phyloP scores from a whole-genome alignment of 2,329 filamentous ascomycete species.

The Penicillium sclerotiorum region DNA sequence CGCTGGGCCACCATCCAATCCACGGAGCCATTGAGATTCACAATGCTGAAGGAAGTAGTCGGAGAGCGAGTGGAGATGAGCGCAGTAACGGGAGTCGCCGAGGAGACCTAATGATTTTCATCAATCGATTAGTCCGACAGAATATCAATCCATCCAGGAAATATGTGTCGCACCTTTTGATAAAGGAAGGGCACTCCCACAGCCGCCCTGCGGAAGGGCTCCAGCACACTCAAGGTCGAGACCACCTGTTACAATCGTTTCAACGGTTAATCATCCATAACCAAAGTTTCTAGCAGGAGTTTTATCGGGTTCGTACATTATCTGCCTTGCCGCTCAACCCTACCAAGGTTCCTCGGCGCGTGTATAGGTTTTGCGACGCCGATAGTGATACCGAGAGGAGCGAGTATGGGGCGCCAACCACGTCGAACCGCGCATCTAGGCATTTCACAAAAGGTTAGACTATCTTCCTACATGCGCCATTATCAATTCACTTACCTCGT shows the following conservation, averaged over 20 bases:
- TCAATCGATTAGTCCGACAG: conserved; percentile 13
- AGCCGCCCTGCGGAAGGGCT: conserved; percentile 76
- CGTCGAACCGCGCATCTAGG: conserved; percentile 90
- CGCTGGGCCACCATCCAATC: conserved; percentile 94
- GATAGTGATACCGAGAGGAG: conserved; percentile 91
- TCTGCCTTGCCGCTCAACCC: conserved; percentile 87
- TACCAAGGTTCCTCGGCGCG: conserved; percentile 85
- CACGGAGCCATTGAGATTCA: conserved; percentile 88
- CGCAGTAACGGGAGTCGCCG: conserved; percentile 83
- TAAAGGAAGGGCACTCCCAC: conserved; percentile 94
- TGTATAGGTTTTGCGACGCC: conserved; percentile 91
- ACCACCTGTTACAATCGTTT: conserved; percentile 62
- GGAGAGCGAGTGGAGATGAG: conserved; percentile 86
- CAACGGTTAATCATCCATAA: conserved; percentile 1
- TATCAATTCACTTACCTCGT: conserved; percentile 37
- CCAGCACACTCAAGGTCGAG: conserved; percentile 84
- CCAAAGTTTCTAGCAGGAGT: no score
- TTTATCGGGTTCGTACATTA: conserved; percentile 63
- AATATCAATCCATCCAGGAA: not conserved
- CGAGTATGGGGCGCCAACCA: conserved; percentile 88
- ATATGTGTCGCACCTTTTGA: conserved; percentile 58
- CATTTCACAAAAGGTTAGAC: conserved; percentile 14
- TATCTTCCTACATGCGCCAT: not conserved
- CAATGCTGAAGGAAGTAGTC: conserved; percentile 80
- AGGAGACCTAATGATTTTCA: conserved; percentile 64